Conservation (phyloP, 1,284 basidiomycete genomes). For the Boletellus deceptivus region DNA sequence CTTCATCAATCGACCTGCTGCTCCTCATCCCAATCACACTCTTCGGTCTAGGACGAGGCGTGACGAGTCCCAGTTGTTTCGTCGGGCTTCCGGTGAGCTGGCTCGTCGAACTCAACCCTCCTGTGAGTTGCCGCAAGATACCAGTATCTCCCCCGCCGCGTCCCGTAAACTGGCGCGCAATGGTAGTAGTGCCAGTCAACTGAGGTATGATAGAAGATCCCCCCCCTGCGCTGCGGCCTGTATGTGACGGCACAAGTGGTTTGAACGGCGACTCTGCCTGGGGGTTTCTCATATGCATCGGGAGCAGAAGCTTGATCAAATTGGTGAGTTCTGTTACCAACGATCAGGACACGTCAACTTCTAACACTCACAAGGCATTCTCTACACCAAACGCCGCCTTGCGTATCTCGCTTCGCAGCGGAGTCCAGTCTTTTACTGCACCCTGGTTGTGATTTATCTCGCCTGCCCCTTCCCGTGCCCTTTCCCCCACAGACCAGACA, state of each 20-base stretch:
- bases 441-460: constrained; percentile 60
- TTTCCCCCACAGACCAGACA: constrained; percentile 81
- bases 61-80: constrained; percentile 46
- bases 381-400: constrained; percentile 76
- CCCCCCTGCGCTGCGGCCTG: constrained; percentile 39
- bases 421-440: constrained; percentile 81
- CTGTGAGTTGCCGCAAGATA: constrained; percentile 60
- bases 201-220: constrained; percentile 47
- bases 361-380: constrained; percentile 65
- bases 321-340: constrained; percentile 9
- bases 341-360: constrained; percentile 4
- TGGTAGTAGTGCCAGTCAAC: constrained; percentile 65
- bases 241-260: constrained; percentile 46
- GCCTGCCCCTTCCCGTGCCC: constrained; percentile 39
- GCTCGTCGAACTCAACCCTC: constrained; percentile 60
- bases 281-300: constrained; percentile 43
- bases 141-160: constrained; percentile 45
- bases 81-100: constrained; percentile 53
- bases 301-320: constrained; percentile 53
- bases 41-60: constrained; percentile 52
- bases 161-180: constrained; percentile 74
- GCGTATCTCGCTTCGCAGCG: constrained; percentile 69
- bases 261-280: constrained; percentile 44
- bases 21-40: constrained; percentile 61
- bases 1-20: constrained; percentile 57